Evolutionary conservation across 2,329 filamentous ascomycete species (phyloP), one percentile per base, ranked within the genome.

Genomic region (Ceratocystis diversiconidia): DNA sequence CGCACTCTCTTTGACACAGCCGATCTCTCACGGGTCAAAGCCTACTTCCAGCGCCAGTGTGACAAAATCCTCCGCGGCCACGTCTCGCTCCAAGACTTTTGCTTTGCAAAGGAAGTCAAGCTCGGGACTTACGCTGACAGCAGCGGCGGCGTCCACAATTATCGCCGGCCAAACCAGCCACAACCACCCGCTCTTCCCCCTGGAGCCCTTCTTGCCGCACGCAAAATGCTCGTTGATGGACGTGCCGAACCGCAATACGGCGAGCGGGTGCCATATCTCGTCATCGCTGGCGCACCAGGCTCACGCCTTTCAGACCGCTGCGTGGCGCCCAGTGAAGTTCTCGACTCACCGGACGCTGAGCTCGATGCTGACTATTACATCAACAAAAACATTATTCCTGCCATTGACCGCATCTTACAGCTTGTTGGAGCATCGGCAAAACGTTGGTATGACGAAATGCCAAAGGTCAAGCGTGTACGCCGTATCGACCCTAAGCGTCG

Each of bases 311-410:
- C 91, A 69, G 92, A 97, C 74, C 88, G 94, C 12, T 96, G 91
- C 72, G 89, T 99, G 0, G 84, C 90, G 41, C 94, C 94, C 0
- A 91, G 96, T 71, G 85, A 86, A 8, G 79, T 97, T 3, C 80
- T 97, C 1, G 78, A 83, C 64, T 89, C 89, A 69, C 84, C 89
- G 25, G 84, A 92, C 70, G 82, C 87, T 62, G 86, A 90, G 70
- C 82, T 99, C 19, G 94, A 99, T 72, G 87, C 92, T 0, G 91
- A 96, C 70, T 99, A 99, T 75, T 99, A 99, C 77, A 97, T 99
- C 71, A 85, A 83, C 19, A 97, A 96, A 77, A 97, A 96, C 73
- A 73, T 99, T 7, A 95, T 99, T 62, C 94, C 94, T 5, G 94
- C 94, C 0, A 81, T 99, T 0, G 92, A 97, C 74, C 86, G 94